Evolutionary conservation across 1,139 yeast species (phyloP).

Genomic region (Nadsonia commutata): DNA sequence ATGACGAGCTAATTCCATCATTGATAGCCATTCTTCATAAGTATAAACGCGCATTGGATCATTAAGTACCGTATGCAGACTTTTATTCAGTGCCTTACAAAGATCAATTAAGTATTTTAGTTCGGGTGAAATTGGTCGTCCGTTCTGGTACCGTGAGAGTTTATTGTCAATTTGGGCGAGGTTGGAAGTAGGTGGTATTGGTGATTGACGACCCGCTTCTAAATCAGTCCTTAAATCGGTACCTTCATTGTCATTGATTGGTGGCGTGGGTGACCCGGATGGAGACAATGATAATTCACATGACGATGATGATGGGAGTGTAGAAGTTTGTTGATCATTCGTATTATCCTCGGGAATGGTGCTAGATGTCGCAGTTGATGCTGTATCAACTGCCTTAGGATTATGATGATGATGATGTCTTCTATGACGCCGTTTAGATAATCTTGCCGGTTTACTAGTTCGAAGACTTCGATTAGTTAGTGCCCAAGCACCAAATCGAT

Average conservation of each 20-base stretch:
- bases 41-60: conserved; percentile 24
- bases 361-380: too few species aligned
- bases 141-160: too few species aligned
- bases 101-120: conserved; percentile 2
- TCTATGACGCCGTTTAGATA: not conserved
- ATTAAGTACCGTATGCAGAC: conserved; percentile 17
- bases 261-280: too few species aligned
- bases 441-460: not conserved
- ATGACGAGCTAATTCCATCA: conserved; percentile 20
- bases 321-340: conserved; percentile 4
- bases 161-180: too few species aligned
- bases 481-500: conserved; percentile 4
- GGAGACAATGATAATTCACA: too few species aligned
- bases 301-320: too few species aligned
- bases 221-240: too few species aligned
- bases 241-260: too few species aligned
- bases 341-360: conserved; percentile 3
- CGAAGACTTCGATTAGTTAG: conserved; percentile 1
- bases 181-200: too few species aligned
- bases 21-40: conserved; percentile 33
- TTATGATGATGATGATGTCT: not conserved
- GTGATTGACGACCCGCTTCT: too few species aligned
- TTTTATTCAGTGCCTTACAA: conserved; percentile 11
- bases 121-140: too few species aligned
- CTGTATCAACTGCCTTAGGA: not conserved